phyloP scores from a whole-genome alignment of 768 basidiomycete genomes.

The Cystobasidium ongulense region DNA sequence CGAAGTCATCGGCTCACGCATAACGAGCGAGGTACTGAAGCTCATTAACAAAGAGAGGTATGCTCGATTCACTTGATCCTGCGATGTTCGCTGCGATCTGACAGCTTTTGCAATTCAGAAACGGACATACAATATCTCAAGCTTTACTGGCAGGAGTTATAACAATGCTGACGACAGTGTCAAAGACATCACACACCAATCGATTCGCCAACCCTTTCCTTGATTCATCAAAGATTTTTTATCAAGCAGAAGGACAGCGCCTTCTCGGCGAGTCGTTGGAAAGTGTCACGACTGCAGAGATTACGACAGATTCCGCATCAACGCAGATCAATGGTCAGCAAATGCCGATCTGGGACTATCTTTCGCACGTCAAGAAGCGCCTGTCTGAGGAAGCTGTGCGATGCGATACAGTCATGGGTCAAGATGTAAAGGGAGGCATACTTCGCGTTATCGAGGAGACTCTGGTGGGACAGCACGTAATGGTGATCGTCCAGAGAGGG shows the following conservation, averaged over 20 bases:
- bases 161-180: slow-evolving; percentile 35
- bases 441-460: slow-evolving; percentile 52
- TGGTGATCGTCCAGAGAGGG: slow-evolving; percentile 49
- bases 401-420: slow-evolving; percentile 27
- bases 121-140: slow-evolving; percentile 80
- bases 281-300: background rate
- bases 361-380: slow-evolving; percentile 61
- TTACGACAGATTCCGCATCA: background rate
- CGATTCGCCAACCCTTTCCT: slow-evolving; percentile 76
- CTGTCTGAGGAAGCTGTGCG: slow-evolving; percentile 65
- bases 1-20: slow-evolving; percentile 47
- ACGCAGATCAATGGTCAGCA: background rate
- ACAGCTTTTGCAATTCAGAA: slow-evolving; percentile 54
- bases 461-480: slow-evolving; percentile 43
- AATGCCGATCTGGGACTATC: slow-evolving; percentile 33
- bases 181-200: slow-evolving; percentile 59
- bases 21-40: slow-evolving; percentile 50
- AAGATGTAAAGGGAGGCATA: slow-evolving; percentile 48
- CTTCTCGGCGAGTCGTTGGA: slow-evolving; percentile 58
- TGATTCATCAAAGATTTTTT: slow-evolving; percentile 65
- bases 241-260: slow-evolving; percentile 61
- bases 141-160: slow-evolving; percentile 63
- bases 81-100: background rate
- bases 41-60: slow-evolving; percentile 58
- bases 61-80: slow-evolving; percentile 24